phyloP scores from a whole-genome alignment of 345 rosid genomes.

The Conringia planisiliqua region DNA sequence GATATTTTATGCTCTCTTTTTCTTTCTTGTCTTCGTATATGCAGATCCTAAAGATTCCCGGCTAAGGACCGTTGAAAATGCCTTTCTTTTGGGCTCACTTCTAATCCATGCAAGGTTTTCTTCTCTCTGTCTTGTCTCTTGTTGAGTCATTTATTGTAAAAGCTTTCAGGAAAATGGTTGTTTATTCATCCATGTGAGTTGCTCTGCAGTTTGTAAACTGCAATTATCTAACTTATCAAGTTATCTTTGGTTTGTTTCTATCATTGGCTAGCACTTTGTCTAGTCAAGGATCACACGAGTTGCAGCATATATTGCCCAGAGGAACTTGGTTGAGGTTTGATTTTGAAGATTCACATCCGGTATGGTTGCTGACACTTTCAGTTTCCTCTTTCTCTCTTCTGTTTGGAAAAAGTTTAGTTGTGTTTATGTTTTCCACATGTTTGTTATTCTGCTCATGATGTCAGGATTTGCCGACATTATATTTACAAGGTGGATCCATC shows the following conservation, averaged over 20 bases:
- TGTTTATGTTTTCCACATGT: not conserved
- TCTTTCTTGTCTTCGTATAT: conserved; percentile 1
- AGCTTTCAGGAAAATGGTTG: not conserved
- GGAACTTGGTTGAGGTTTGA: conserved; percentile 85
- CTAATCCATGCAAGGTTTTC: conserved; percentile 67
- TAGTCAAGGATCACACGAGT: conserved; percentile 45
- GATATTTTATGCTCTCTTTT: not conserved
- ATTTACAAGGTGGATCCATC: conserved; percentile 87
- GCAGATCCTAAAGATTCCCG: conserved; percentile 74
- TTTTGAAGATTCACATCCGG: conserved; percentile 85
- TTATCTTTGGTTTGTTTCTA: not conserved
- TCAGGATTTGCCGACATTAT: conserved; percentile 83
- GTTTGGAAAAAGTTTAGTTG: not conserved
- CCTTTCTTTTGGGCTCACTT: conserved; percentile 82
- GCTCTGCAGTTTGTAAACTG: not conserved
- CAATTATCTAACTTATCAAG: conserved; percentile 7
- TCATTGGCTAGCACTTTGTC: conserved; percentile 45
- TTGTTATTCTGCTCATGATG: conserved; percentile 13
- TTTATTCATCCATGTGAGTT: conserved; percentile 10
- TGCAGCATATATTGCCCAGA: conserved; percentile 50
- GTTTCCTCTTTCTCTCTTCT: not conserved
- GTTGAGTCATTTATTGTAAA: not conserved
- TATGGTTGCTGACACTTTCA: conserved; percentile 27
- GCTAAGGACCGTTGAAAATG: conserved; percentile 65
- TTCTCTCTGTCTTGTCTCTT: conserved; percentile 16